Conservation (phyloP, 73 alveolate species). For the Tetrahymena elliotti region DNA sequence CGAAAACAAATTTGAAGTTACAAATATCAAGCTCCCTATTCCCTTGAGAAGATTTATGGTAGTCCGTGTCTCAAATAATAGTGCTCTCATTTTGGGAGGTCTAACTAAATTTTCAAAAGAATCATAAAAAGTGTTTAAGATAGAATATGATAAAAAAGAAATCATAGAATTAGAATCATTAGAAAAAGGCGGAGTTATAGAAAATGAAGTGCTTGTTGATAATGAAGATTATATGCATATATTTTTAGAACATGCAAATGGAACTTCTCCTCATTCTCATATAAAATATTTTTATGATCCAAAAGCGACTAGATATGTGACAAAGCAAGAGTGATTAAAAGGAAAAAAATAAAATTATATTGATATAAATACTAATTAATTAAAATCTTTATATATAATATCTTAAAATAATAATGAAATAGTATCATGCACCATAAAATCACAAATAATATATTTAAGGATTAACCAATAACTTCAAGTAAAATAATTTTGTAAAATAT, state of each 20-base stretch:
- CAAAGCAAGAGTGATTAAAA: slow-evolving; percentile 28
- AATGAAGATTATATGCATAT: slow-evolving; percentile 85
- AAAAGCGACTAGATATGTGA: slow-evolving; percentile 17
- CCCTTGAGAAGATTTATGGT: slow-evolving; percentile 91
- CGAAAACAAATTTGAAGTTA: slow-evolving; percentile 64
- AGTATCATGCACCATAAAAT: no score
- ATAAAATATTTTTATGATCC: slow-evolving; percentile 38
- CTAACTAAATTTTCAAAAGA: slow-evolving; percentile 77
- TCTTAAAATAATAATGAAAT: no score
- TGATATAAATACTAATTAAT: no score
- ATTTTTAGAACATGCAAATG: slow-evolving; percentile 84
- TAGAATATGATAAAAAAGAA: slow-evolving; percentile 83
- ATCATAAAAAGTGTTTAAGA: slow-evolving; percentile 73
- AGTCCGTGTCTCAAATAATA: slow-evolving; percentile 74
- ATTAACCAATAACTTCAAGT: no score
- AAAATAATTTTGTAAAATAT: no score
- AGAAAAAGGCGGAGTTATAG: slow-evolving; percentile 81
- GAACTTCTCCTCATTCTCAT: slow-evolving; percentile 92
- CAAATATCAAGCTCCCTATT: slow-evolving; percentile 65
- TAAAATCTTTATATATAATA: no score
- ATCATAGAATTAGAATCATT: slow-evolving; percentile 57
- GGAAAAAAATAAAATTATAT: no score
- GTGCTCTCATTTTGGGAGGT: slow-evolving; percentile 87
- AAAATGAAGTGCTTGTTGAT: slow-evolving; percentile 78
- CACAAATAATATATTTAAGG: no score